These are phyloP conservation scores for Alternaria burnsii DNA, from an alignment of 2,329 filamentous ascomycete genomes.

Conservation along the genomic window DNA sequence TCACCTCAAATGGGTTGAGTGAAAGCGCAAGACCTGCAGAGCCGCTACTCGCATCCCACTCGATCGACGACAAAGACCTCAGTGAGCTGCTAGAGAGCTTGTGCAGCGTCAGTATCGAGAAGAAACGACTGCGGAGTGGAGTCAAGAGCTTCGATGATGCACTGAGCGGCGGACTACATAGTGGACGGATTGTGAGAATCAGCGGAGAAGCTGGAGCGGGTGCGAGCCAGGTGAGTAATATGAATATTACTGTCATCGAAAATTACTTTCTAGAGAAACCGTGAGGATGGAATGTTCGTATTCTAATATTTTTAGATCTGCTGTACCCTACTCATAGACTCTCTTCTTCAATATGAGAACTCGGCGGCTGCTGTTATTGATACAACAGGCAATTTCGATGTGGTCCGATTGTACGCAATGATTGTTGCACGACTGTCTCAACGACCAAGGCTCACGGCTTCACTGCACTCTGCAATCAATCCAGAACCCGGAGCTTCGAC, in stretches of 20 bases:
- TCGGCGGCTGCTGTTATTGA: conserved; percentile 56
- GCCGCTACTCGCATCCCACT: conserved; percentile 27
- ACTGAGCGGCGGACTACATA: conserved; percentile 50
- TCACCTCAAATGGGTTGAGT: neutral
- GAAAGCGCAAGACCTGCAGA: conserved; percentile 13
- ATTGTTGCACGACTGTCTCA: conserved; percentile 34
- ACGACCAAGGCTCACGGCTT: conserved; percentile 1
- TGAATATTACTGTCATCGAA: neutral
- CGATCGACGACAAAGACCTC: conserved; percentile 30
- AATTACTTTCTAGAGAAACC: neutral
- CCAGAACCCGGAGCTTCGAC: neutral
- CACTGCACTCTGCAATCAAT: neutral
- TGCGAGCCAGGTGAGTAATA: conserved; percentile 32
- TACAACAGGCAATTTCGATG: conserved; percentile 56
- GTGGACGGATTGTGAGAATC: conserved; percentile 47
- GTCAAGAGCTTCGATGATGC: conserved; percentile 47
- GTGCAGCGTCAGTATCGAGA: neutral
- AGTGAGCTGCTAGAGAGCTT: conserved; percentile 19
- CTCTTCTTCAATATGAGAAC: conserved; percentile 43
- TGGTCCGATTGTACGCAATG: conserved; percentile 50
- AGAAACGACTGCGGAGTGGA: conserved; percentile 29
- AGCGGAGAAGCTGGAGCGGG: conserved; percentile 42
- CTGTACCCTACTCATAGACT: conserved; percentile 49
- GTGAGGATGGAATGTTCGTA: accelerated
- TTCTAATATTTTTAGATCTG: conserved; percentile 12